Base-by-base conservation (phyloP, 768 basidiomycete species). In the Boletus subparvulus region DNA sequence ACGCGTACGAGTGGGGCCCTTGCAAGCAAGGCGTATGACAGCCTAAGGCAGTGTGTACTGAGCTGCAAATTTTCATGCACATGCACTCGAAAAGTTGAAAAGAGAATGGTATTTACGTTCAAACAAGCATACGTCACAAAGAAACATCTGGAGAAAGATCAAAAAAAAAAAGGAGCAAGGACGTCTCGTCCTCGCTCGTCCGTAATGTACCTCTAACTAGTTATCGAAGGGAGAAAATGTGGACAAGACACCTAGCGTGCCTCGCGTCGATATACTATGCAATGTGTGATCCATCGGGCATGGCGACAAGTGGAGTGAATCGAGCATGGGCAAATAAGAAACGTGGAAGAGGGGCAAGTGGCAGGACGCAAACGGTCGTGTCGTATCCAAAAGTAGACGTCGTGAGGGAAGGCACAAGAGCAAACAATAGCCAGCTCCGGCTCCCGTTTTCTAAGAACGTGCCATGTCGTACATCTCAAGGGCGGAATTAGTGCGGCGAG, bases 151-250 rank as follows among this genome's bases (percentile, higher is more conserved):
- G 30, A 32, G 30, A 32, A 3, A 3, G 30, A 32, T 3, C 45
- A 7, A 35, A 6, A 24, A n/a, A 43, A 28, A 6, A 35, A 14
- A 21, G 21, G 11, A 10, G 5, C 36, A 8, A 12, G 4, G 28
- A 16, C 33, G 33, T 35, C 32, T 33, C 0, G 35, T 35, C 35
- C 35, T 32, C 39, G 49, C 17, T 24, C 26, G 11, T 39, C 21
- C 12, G 35, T 62, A 50, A 32, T 19, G 35, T 53, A 52, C 47
- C 54, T 62, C 50, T 61, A 61, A 40, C n/a, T 19, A 41, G 24
- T 17, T 33, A 14, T 14, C 1, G 13, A 42, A 32, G 40, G 33
- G 17, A 0, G 26, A 26, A n/a, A 13, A 14, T 13, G 12, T 11
- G 30, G 4, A n/a, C 56, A 37, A 53, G 45, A 1, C 33, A 63